Conservation (phyloP, 768 basidiomycete species). For the Podaxis sp. region DNA sequence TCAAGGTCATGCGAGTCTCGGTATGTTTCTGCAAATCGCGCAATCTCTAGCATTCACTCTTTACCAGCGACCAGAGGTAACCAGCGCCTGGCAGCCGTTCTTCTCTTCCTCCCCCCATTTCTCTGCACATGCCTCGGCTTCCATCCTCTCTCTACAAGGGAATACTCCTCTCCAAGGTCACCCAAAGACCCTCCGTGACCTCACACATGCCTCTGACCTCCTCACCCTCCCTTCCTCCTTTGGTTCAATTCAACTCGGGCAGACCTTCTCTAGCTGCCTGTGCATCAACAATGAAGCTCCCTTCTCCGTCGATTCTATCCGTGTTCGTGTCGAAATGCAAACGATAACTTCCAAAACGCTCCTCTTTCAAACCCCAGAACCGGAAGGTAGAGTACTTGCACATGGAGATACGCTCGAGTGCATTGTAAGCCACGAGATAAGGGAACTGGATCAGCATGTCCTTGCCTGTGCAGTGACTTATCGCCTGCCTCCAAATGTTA, state of each 20-base stretch:
- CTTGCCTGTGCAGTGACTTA: conserved; percentile 83
- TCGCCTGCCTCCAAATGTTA: conserved; percentile 58
- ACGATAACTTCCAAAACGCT: conserved; percentile 63
- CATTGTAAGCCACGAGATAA: conserved; percentile 83
- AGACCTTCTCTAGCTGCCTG: conserved; percentile 80
- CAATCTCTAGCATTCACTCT: conserved; percentile 10
- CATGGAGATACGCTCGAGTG: conserved; percentile 61
- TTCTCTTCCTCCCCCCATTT: conserved; percentile 76
- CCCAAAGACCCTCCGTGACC: conserved; percentile 80
- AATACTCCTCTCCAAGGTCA: conserved; percentile 64
- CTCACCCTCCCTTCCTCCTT: conserved; percentile 81
- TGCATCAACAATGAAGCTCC: conserved; percentile 79
- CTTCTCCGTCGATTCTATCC: conserved; percentile 56
- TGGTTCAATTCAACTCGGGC: conserved; percentile 84
- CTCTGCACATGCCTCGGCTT: conserved; percentile 74
- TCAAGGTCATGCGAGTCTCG: conserved; percentile 87
- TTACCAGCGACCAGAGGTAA: conserved; percentile 65
- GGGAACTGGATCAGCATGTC: conserved; percentile 90
- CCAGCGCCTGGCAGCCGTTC: conserved; percentile 81
- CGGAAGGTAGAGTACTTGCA: conserved; percentile 37
- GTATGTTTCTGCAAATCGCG: conserved; percentile 32
- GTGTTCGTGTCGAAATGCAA: conserved; percentile 81
- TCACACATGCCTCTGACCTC: conserved; percentile 74
- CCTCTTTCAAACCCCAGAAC: conserved; percentile 58
- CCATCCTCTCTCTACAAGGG: conserved; percentile 74